Percentiles rank a stretch among this genome's conserved stretches.
Conservation (phyloP, 2,329 filamentous ascomycete species). For the Hypoxylon sp. region DNA sequence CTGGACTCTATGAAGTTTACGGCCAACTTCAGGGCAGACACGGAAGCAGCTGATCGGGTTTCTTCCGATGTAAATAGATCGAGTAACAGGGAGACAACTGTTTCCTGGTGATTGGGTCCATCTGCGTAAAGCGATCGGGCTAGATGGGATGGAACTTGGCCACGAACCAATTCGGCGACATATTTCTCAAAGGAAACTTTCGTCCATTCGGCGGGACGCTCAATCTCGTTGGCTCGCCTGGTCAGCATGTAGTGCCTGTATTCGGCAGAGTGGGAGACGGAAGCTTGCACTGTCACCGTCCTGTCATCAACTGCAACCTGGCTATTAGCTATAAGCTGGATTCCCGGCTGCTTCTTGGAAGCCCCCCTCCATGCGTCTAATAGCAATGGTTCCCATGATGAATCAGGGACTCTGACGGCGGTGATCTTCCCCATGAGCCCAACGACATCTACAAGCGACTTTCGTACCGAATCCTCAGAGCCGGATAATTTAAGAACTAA, state of each 20-base stretch:
- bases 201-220: constrained; percentile 45
- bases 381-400: constrained; percentile 31
- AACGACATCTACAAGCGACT: constrained; percentile 46
- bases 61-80: constrained; percentile 44
- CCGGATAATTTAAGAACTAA: constrained; percentile 46
- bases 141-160: constrained; percentile 43
- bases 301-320: constrained; percentile 35
- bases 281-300: constrained; percentile 39
- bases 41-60: constrained; percentile 38
- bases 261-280: constrained; percentile 2
- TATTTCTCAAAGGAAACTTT: constrained; percentile 47
- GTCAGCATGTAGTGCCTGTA: constrained; percentile 40
- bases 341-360: constrained; percentile 12
- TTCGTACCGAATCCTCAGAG: constrained; percentile 43
- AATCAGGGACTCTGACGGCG: constrained; percentile 44
- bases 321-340: constrained; percentile 32
- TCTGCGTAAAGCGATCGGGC: constrained; percentile 43
- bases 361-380: constrained; percentile 34
- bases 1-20: constrained; percentile 42
- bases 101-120: constrained; percentile 44
- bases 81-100: constrained; percentile 45
- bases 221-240: constrained; percentile 45
- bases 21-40: constrained; percentile 48
- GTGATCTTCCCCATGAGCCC: constrained; percentile 42
- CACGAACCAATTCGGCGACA: constrained; percentile 45